Evolutionary conservation across 202 grass and related monocot genomes (phyloP).

Genomic region (Zizania palustris): DNA sequence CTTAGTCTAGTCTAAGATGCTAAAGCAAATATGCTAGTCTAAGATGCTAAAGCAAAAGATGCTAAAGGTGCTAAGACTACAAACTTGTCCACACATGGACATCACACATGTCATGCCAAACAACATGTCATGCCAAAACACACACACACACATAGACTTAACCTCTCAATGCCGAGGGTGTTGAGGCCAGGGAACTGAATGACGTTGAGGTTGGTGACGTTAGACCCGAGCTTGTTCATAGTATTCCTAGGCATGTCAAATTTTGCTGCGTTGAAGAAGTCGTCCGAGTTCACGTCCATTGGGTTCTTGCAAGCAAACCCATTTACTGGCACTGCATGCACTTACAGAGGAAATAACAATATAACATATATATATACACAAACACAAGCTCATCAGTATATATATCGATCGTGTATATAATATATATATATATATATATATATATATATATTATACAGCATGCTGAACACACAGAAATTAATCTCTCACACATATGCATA

Average conservation of each 20-base stretch:
- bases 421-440: no score
- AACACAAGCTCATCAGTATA: not conserved
- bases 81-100: no score
- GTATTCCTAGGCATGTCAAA: constrained; percentile 46
- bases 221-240: constrained; percentile 44
- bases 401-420: not conserved
- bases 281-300: constrained; percentile 1
- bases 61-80: no score
- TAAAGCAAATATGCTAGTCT: no score
- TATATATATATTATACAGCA: not conserved
- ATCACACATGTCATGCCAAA: no score
- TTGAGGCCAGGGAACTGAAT: constrained; percentile 47
- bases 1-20: no score
- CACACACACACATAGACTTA: no score
- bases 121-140: no score
- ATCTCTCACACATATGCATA: not conserved
- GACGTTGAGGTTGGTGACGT: constrained; percentile 53
- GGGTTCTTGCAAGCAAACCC: constrained; percentile 47
- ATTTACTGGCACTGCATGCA: constrained; percentile 23
- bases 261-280: constrained; percentile 45
- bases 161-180: constrained; percentile 49
- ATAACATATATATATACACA: no score
- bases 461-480: not conserved
- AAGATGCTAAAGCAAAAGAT: no score
- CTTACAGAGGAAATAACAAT: not conserved